Evolutionary conservation across 2,329 filamentous ascomycete genomes (phyloP), one percentile per base, ranked within the genome.

Genomic region (Gliomastix tumulicola): DNA sequence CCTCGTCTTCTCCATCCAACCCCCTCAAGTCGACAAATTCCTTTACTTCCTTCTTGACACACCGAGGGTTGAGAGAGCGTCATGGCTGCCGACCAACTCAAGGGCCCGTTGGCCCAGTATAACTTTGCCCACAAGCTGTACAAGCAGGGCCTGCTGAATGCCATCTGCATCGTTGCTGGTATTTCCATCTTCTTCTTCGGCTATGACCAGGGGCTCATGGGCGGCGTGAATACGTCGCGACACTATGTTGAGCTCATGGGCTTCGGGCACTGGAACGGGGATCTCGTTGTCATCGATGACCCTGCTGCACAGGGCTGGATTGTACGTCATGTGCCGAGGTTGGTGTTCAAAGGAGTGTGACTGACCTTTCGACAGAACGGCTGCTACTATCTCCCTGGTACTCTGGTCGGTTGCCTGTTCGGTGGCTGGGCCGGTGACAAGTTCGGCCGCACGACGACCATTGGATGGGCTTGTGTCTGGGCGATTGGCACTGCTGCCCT

Each of bases 101-200:
- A 97, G 62, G 92, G 96, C 60, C 89, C 97, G 65, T 66, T 97
- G 48, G 94, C 87, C 48, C 37, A 36, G 30, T 41, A 36, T 33
- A 41, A 41, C 55, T 60, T 76, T 10, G 69, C 71, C 38, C 65
- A 76, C 51, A 63, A 61, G 43, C 55, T 74, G 6, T 62, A 78
- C 59, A 79, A 79, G 60, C 55, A 62, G 15, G 54, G 57, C 30
- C 65, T 82, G 41, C 68, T 81, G 38, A 65, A 78, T 39, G 71
- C 71, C 25, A 73, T 84, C 55, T 82, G 82, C 52, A 69, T 67
- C 33, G 62, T 83, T 12, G 79, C 79, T 2, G 78, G 67, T 3
- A 54, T 84, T 12, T 81, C 76, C 12, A 84, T 82, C 43, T 78
- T 83, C 55, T 82, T 84, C 64, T 82, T 82, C 46, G 79, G 69